These are phyloP conservation scores for Rhodotorula graminis DNA, from an alignment of 768 basidiomycete genomes.

Conservation along the genomic window DNA sequence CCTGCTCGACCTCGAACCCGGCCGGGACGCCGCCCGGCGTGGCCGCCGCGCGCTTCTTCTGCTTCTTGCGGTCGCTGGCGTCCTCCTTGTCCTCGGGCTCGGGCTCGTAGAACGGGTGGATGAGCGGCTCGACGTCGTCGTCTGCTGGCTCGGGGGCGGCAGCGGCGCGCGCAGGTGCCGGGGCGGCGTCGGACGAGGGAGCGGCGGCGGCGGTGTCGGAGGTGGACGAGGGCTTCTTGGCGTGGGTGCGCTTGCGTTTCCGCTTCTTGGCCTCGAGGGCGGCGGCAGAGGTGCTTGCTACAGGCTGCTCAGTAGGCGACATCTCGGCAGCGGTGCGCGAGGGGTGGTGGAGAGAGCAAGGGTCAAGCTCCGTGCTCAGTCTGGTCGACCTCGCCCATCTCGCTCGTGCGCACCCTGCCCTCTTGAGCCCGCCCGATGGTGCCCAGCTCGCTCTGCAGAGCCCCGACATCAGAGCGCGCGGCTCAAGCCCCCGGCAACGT, in stretches of 20 bases:
- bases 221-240: conserved; percentile 8
- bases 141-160: conserved; percentile 18
- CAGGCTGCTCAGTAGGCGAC: conserved; percentile 3
- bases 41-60: conserved; percentile 14
- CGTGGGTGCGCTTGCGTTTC: conserved; percentile 37
- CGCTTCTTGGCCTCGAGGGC: conserved; percentile 33
- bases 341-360: not conserved
- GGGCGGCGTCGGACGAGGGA: not conserved
- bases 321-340: not conserved
- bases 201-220: not conserved
- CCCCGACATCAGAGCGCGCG: too few species aligned
- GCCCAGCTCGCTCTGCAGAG: too few species aligned
- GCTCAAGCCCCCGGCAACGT: too few species aligned
- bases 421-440: too few species aligned
- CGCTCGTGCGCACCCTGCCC: too few species aligned
- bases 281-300: conserved; percentile 29
- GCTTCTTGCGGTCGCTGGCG: conserved; percentile 15
- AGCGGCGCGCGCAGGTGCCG: not conserved
- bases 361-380: not conserved
- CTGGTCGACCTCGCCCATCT: not conserved
- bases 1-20: conserved; percentile 27
- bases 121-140: conserved; percentile 38
- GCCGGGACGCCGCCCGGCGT: conserved; percentile 1
- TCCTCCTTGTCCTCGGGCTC: conserved; percentile 10
- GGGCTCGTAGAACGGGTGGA: conserved; percentile 39